Conservation (phyloP, 306 rosid genomes). For the Sesbania bispinosa region DNA sequence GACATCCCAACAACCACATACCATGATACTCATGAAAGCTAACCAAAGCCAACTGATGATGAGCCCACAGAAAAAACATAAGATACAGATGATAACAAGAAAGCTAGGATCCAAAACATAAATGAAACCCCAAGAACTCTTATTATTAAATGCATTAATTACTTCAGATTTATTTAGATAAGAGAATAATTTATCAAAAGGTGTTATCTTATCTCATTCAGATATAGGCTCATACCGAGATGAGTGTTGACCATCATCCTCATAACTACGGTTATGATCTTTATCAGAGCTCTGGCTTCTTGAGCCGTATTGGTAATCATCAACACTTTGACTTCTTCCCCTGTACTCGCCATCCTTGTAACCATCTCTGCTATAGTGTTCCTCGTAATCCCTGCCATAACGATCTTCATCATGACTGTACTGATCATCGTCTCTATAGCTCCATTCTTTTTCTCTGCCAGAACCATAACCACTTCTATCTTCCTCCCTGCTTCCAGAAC, state of each 20-base stretch:
- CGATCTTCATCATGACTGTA: conserved; percentile 63
- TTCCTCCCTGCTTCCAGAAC: conserved; percentile 53
- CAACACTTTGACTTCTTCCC: conserved; percentile 71
- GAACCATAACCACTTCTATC: conserved; percentile 52
- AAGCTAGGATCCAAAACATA: too few species aligned
- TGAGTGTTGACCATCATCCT: conserved; percentile 71
- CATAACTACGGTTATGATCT: conserved; percentile 50
- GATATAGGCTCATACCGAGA: conserved; percentile 58
- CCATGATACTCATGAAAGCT: too few species aligned
- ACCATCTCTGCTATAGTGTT: conserved; percentile 56
- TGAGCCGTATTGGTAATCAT: conserved; percentile 54
- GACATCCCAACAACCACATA: too few species aligned
- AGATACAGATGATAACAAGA: too few species aligned
- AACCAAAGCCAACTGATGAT: too few species aligned
- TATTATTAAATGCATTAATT: neutral
- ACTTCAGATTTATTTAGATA: neutral
- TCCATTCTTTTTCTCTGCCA: conserved; percentile 72
- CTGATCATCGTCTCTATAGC: conserved; percentile 59
- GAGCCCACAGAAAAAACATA: too few species aligned
- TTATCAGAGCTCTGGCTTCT: conserved; percentile 71
- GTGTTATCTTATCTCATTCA: neutral
- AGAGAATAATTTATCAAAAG: neutral
- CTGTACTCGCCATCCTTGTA: conserved; percentile 59
- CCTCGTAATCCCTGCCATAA: conserved; percentile 67
- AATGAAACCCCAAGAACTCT: neutral